Percentiles rank a stretch among this genome's conserved stretches.
Conservation (phyloP, 2,329 filamentous ascomycete species). For the Colletotrichum sp. region DNA sequence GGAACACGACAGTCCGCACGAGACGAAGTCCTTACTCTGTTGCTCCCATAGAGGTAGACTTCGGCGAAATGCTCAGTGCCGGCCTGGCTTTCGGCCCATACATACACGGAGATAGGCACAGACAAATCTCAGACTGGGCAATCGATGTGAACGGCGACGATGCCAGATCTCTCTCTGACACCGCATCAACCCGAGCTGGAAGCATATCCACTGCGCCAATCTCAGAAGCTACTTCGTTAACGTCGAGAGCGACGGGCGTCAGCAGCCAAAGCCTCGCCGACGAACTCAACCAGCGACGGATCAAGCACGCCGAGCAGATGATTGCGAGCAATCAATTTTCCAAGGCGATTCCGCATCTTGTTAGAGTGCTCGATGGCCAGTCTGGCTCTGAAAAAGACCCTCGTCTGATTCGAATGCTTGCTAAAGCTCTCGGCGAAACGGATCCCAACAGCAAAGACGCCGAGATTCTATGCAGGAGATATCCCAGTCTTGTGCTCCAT, state of each 20-base stretch:
- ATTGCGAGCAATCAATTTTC: not conserved
- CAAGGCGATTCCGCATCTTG: not conserved
- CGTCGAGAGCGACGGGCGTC: not conserved
- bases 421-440: not conserved
- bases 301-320: not conserved
- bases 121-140: not conserved
- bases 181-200: not conserved
- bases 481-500: not conserved
- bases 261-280: not conserved
- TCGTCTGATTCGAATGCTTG: not conserved
- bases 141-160: not conserved
- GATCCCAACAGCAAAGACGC: not conserved
- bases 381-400: not conserved
- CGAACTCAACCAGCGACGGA: not conserved
- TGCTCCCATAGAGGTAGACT: not conserved
- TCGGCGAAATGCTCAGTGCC: not conserved
- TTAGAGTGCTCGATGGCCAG: not conserved
- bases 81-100: not conserved
- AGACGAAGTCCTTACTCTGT: not conserved
- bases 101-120: not conserved
- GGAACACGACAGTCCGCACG: not conserved
- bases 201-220: not conserved
- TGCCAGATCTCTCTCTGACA: not conserved
- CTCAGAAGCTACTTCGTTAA: not conserved
- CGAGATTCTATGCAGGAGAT: not conserved